Conservation (phyloP, 2,329 filamentous ascomycete genomes). For the Neofusicoccum ribis region DNA sequence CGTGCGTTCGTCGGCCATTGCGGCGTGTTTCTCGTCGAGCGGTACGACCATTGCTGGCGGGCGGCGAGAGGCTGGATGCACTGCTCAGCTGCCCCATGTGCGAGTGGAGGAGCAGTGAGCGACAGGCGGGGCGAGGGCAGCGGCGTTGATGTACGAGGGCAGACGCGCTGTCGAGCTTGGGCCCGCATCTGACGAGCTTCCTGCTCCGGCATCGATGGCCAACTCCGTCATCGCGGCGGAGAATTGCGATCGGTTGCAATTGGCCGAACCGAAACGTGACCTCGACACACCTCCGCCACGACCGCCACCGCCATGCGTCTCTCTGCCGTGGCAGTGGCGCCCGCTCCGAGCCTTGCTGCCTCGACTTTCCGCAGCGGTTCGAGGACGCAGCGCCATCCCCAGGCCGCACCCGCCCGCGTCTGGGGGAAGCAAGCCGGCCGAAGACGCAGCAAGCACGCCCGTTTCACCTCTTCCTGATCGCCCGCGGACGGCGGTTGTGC, state of each 20-base stretch:
- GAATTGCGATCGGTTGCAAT: constrained; percentile 8
- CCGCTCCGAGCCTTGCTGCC: no score
- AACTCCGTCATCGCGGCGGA: not conserved
- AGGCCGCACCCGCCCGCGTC: not conserved
- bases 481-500: not conserved
- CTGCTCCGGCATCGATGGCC: not conserved
- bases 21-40: constrained; percentile 22
- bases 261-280: not conserved
- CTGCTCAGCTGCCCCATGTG: constrained; percentile 16
- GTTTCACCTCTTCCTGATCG: not conserved
- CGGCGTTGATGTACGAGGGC: not conserved
- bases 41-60: constrained; percentile 8
- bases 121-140: not conserved
- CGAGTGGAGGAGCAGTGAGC: constrained; percentile 11
- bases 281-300: no score
- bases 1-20: constrained; percentile 59
- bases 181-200: constrained; percentile 14
- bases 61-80: not conserved
- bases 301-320: no score
- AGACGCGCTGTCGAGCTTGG: constrained; percentile 12
- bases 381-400: not conserved
- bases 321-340: no score
- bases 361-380: no score
- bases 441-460: not conserved
- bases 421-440: not conserved